A percentile compares a stretch with the other conserved stretches of the same genome.
These are phyloP conservation scores for Carex scoparia DNA, from an alignment of 176 grass and related monocot species.

Conservation along the genomic window DNA sequence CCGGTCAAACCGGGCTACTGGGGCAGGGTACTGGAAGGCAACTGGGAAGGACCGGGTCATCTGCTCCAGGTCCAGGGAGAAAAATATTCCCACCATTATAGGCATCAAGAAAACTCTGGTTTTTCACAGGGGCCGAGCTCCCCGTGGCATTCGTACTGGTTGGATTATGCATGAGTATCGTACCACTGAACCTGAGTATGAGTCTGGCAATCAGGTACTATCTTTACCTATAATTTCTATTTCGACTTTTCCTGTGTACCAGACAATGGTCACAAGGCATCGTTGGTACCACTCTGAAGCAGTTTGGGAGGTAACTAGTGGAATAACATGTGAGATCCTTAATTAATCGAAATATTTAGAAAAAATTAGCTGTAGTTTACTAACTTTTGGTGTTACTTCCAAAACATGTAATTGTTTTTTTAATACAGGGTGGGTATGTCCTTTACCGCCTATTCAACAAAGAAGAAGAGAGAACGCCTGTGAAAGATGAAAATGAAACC, in stretches of 20 bases:
- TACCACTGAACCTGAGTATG: conserved; percentile 41
- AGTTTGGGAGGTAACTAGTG: background rate
- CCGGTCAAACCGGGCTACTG: conserved; percentile 34
- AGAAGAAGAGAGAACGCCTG: conserved; percentile 35
- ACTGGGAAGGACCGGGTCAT: conserved; percentile 46
- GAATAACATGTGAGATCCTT: background rate
- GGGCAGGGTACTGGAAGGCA: conserved; percentile 45
- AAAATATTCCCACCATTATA: background rate
- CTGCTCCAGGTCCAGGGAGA: conserved; percentile 14
- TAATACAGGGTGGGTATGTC: conserved; percentile 48
- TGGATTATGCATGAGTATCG: conserved; percentile 55
- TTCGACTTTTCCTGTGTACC: background rate
- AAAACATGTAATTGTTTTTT: background rate
- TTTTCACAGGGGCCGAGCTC: conserved; percentile 40
- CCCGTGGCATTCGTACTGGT: conserved; percentile 26
- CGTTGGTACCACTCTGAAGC: background rate
- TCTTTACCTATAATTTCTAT: background rate
- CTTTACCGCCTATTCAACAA: conserved; percentile 53
- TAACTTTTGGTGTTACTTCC: background rate
- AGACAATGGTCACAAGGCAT: background rate
- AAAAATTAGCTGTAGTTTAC: background rate
- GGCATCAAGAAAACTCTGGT: conserved; percentile 56
- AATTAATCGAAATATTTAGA: background rate
- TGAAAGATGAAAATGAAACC: conserved; percentile 25
- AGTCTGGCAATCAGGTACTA: conserved; percentile 34